Base-by-base conservation (phyloP, 2,329 filamentous ascomycete species). In the Cordyceps javanica region DNA sequence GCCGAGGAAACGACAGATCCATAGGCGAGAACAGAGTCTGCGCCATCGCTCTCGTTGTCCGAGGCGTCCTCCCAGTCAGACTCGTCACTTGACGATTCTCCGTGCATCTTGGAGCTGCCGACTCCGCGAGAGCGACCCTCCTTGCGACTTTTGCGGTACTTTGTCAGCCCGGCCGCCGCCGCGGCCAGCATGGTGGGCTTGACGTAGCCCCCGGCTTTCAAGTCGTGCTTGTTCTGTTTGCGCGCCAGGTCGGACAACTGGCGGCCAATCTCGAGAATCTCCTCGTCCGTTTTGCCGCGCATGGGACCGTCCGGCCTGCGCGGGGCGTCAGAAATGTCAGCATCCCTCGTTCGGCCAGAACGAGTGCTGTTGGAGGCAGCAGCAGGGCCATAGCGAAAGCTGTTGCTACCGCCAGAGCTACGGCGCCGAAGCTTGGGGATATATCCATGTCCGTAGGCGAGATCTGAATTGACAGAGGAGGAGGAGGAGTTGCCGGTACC, bases 371-470 rank as follows among this genome's bases (percentile, higher is more conserved):
- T 26, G 21, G 19, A 10, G 11, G 30, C 21, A 32, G 11, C 36
- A 23, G 30, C 48, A 3, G 23, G 16, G 26, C 38, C 52, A n/a
- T 61, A 28, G 9, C 55, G 54, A 21, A 51, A 65, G 55, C 67
- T 66, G 23, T 66, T 62, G 45, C 63, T 39, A 16, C 38, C 46
- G 10, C 52, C 38, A 26, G 28, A 67, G 39, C 66, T 42, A n/a
- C 45, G 66, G 54, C 64, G 66, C 60, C 68, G 71, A 9, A 64
- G 59, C 36, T 72, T 70, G 60, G 77, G 77, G 48, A 82, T 73
- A 61, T 80, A 86, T 16, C 83, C 85, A 56, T 73, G 77, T 10
- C 86, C 86, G 66, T 88, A 89, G 10, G 86, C 86, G 60, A 89
- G 72, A 66, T 90, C 87, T 21, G 81, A 82, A 68, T 88, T 84